phyloP scores from a whole-genome alignment of 2,329 filamentous ascomycete genomes.

The Fusarium ramigenum region DNA sequence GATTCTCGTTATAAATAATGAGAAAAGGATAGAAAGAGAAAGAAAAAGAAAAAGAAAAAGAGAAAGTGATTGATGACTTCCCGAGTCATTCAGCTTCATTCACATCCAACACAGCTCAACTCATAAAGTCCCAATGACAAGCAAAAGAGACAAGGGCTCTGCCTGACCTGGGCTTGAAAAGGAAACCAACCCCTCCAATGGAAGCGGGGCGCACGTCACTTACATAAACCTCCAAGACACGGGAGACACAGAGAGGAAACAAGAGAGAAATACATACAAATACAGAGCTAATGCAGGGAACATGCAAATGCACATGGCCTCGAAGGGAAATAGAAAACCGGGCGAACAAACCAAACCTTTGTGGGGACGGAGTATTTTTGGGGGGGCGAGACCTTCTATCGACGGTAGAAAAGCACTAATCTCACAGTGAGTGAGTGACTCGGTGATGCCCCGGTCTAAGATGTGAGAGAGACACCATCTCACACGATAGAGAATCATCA shows the following conservation, averaged over 20 bases:
- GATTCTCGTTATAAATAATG: background rate
- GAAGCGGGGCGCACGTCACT: conserved; percentile 11
- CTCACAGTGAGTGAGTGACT: background rate
- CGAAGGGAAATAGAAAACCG: conserved; percentile 18
- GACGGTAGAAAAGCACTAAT: background rate
- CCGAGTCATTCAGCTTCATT: conserved; percentile 2
- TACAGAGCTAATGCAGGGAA: conserved; percentile 18
- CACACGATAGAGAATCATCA: too few species aligned
- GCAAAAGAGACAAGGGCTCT: background rate
- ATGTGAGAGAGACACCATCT: background rate
- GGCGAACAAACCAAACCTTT: conserved; percentile 1
- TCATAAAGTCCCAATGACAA: background rate
- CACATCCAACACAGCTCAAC: background rate
- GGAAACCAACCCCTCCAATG: background rate
- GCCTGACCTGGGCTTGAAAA: background rate
- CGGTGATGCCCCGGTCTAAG: background rate
- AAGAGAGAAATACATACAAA: background rate
- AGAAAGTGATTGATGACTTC: background rate
- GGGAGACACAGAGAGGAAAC: background rate
- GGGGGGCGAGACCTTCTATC: background rate
- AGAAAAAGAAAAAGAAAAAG: background rate
- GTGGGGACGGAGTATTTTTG: background rate
- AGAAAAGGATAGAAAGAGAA: background rate
- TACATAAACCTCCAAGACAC: conserved; percentile 4
- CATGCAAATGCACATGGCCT: conserved; percentile 25